Conservation (phyloP, 2,329 filamentous ascomycete genomes). For the Septoria linicola region DNA sequence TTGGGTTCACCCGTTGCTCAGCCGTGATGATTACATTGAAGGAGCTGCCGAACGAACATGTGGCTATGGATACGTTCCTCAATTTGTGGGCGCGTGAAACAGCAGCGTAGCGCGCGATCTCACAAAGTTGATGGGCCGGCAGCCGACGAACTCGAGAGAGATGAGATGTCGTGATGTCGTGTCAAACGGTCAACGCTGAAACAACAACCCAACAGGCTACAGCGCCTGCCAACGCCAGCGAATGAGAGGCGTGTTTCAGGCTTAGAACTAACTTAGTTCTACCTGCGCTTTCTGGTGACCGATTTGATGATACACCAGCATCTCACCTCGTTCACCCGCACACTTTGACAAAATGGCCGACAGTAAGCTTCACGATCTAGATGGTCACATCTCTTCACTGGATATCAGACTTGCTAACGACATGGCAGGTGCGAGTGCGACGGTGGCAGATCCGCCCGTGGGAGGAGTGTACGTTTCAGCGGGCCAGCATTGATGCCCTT, state of each 20-base stretch:
- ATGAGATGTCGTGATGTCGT: background rate
- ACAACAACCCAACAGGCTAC: background rate
- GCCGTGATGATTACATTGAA: background rate
- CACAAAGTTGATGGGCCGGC: too few relatives aligned
- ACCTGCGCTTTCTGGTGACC: too few relatives aligned
- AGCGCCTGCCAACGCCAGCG: background rate
- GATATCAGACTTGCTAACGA: too few relatives aligned
- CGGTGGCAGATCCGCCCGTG: slow-evolving; percentile 12
- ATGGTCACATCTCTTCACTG: background rate
- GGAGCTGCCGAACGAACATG: background rate
- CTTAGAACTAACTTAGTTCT: background rate
- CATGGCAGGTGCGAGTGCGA: slow-evolving; percentile 13
- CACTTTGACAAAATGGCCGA: slow-evolving; percentile 12
- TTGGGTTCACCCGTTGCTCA: too few relatives aligned
- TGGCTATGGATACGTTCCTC: background rate
- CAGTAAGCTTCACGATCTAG: slow-evolving; percentile 6
- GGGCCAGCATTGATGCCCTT: too few relatives aligned
- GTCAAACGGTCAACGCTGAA: background rate
- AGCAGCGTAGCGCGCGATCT: too few relatives aligned
- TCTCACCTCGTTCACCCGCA: too few relatives aligned
- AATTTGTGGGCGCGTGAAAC: too few relatives aligned
- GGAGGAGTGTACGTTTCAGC: slow-evolving; percentile 18
- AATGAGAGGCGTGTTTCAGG: background rate
- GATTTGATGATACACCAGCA: too few relatives aligned
- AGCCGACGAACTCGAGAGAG: background rate